Evolutionary conservation across 805 yeast species (phyloP).

Genomic region (Cyberlindnera mycetangii): DNA sequence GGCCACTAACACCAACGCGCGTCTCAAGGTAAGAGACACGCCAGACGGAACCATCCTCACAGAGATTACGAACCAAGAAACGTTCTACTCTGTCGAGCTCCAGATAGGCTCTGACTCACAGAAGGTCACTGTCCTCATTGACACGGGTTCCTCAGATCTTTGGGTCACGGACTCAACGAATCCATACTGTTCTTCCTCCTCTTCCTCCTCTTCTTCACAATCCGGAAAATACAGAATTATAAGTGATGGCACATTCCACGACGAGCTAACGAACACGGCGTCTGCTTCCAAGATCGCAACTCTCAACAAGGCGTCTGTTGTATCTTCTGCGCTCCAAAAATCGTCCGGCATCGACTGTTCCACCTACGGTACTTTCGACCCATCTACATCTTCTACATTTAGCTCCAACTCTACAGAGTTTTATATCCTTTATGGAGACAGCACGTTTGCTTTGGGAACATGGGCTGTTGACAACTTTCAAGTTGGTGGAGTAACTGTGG

Average conservation of each 20-base stretch:
- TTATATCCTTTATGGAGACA: conserved; percentile 49
- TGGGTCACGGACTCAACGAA: conserved; percentile 56
- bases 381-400: conserved; percentile 33
- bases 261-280: neutral
- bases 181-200: conserved; percentile 39
- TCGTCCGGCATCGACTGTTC: conserved; percentile 34
- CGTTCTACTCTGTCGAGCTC: conserved; percentile 45
- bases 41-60: conserved; percentile 32
- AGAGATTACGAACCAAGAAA: conserved; percentile 35
- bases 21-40: conserved; percentile 8
- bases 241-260: conserved; percentile 7
- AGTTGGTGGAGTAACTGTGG: conserved; percentile 51
- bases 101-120: conserved; percentile 58
- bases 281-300: neutral
- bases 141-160: conserved; percentile 74
- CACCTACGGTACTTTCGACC: conserved; percentile 38
- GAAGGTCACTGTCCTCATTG: conserved; percentile 55
- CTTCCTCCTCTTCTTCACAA: conserved; percentile 7
- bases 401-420: conserved; percentile 34
- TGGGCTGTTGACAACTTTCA: conserved; percentile 52
- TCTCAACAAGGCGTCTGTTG: conserved; percentile 2
- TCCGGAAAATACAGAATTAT: conserved; percentile 12
- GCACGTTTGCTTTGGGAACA: conserved; percentile 33
- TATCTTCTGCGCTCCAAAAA: conserved; percentile 9
- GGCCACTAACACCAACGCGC: conserved; percentile 11